These are phyloP conservation scores for Phyllostachys edulis DNA, from an alignment of 176 grass and related monocot genomes.

Conservation along the genomic window DNA sequence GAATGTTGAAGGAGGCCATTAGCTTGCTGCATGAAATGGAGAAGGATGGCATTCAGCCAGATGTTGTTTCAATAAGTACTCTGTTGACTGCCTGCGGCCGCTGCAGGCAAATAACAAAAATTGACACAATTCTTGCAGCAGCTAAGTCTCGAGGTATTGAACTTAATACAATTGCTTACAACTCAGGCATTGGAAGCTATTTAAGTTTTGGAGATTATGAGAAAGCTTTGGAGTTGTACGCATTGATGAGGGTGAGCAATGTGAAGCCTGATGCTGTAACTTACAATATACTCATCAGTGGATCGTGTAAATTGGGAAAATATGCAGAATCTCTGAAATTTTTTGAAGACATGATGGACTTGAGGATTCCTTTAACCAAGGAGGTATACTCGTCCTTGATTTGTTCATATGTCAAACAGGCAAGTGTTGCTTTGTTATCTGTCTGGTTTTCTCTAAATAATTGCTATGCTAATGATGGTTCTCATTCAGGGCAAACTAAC, in stretches of 20 bases:
- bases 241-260: constrained; percentile 63
- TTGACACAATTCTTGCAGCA: constrained; percentile 63
- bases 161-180: constrained; percentile 85
- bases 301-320: constrained; percentile 70
- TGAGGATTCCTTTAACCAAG: constrained; percentile 73
- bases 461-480: constrained; percentile 33
- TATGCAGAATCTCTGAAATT: constrained; percentile 65
- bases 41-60: constrained; percentile 68
- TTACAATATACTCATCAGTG: constrained; percentile 90
- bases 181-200: constrained; percentile 87
- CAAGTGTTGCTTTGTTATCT: constrained; percentile 28
- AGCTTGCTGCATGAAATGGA: constrained; percentile 78
- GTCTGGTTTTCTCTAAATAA: constrained; percentile 34
- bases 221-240: constrained; percentile 78
- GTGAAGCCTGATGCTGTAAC: constrained; percentile 70
- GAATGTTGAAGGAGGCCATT: constrained; percentile 73
- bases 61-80: constrained; percentile 86
- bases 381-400: constrained; percentile 91
- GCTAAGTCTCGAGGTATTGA: constrained; percentile 68
- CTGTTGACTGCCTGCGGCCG: constrained; percentile 78
- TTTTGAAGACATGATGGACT: constrained; percentile 75
- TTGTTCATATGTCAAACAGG: constrained; percentile 86
- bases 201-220: constrained; percentile 73
- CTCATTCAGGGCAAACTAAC: constrained; percentile 68
- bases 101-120: constrained; percentile 67